Evolutionary conservation across 768 basidiomycete genomes (phyloP), one percentile per base, ranked within the genome.

Genomic region (Leucocoprinus sp.): DNA sequence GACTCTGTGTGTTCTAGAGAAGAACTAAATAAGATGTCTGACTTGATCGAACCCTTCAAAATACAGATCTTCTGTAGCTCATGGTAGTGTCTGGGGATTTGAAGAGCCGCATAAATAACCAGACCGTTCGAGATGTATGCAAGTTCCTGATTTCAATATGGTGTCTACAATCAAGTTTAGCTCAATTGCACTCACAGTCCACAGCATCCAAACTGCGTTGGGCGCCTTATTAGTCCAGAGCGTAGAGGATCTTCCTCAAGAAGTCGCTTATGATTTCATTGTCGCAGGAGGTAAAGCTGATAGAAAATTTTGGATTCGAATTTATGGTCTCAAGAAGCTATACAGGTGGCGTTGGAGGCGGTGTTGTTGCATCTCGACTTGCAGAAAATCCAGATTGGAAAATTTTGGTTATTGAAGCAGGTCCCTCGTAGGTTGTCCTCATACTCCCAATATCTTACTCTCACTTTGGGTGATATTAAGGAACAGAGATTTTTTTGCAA

Each of bases 331-430:
- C 11, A 27, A 27, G 5, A 27, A 11, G 26, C 11, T 5, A 11
- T 27, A 5, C 39, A 22, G 49, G 31, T 14, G 49, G 49, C 8
- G 39, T 29, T 15, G 42, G 28, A 18, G 34, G 14, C 5, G 26
- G 26, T 11, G 26, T 27, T 27, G 26, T 45, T 12, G 38, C 49
- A 3, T 31, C 38, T 15, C 37, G 49, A 8, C 43, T 50, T 8
- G 24, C 36, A 3, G 49, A 42, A 22, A 50, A 50, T 21, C 28
- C 37, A 4, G 45, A 42, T 1, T 45, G 40, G 36, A 45, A 42
- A 22, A 38, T 50, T 4, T 15, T 50, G 14, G 43, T 50, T 23
- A 45, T 50, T 19, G 49, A 50, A 45, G 49, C 43, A 3, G 49
- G 49, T 40, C 50, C 29, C 5, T 43, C 42, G 42, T 43, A 24